phyloP scores from a whole-genome alignment of 2,329 filamentous ascomycete species.

The Pseudogymnoascus sp. region DNA sequence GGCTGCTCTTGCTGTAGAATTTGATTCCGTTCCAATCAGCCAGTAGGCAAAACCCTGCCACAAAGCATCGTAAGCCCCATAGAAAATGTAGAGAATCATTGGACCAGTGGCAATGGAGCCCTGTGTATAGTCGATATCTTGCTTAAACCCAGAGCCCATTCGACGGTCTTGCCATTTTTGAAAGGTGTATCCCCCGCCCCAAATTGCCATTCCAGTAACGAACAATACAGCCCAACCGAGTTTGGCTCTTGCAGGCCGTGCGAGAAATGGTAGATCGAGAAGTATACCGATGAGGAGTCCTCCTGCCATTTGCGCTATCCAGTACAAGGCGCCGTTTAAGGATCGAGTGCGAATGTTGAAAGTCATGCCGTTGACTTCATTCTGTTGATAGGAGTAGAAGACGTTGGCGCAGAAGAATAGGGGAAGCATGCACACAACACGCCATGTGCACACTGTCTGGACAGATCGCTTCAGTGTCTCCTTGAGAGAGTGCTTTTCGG shows the following conservation, averaged over 20 bases:
- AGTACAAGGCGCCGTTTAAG: constrained; percentile 77
- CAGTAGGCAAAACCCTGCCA: constrained; percentile 93
- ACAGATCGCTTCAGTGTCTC: constrained; percentile 67
- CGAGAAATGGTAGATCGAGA: constrained; percentile 54
- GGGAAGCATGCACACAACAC: constrained; percentile 63
- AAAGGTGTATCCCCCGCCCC: constrained; percentile 73
- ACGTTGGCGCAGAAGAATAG: constrained; percentile 76
- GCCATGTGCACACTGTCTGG: constrained; percentile 47
- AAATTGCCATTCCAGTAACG: constrained; percentile 65
- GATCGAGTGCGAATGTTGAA: constrained; percentile 69
- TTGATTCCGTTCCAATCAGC: constrained; percentile 43
- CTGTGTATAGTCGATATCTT: constrained; percentile 13
- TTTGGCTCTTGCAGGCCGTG: constrained; percentile 62
- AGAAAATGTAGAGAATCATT: constrained; percentile 86
- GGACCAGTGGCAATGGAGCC: constrained; percentile 66
- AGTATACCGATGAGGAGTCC: constrained; percentile 65
- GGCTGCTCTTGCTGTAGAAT: constrained; percentile 35
- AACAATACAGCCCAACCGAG: constrained; percentile 54
- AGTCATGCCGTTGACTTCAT: constrained; percentile 60
- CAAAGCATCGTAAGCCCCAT: constrained; percentile 79
- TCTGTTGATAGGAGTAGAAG: constrained; percentile 77
- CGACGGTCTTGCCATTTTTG: constrained; percentile 57
- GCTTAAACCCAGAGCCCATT: constrained; percentile 26
- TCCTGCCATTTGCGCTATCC: constrained; percentile 68
- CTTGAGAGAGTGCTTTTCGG: constrained; percentile 48